These are phyloP conservation scores for Diaporthe citrichinensis DNA, from an alignment of 2,329 filamentous ascomycete species.

Conservation along the genomic window DNA sequence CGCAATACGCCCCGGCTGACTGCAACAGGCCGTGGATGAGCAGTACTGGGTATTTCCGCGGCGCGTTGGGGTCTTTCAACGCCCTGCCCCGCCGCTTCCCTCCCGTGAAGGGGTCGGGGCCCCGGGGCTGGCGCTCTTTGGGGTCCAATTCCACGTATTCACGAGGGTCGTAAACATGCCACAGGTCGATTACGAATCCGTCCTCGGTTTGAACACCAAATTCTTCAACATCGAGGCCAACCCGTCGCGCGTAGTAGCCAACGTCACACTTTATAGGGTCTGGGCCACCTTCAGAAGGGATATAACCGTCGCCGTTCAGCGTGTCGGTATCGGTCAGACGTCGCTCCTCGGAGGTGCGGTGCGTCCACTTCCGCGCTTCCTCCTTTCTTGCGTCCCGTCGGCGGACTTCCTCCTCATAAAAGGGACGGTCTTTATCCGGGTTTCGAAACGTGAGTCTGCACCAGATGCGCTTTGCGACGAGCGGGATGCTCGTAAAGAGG, in stretches of 20 bases:
- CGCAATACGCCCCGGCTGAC: constrained; percentile 88
- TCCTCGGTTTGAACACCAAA: constrained; percentile 93
- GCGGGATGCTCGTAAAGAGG: constrained; percentile 75
- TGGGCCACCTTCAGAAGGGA: constrained; percentile 83
- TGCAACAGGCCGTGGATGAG: constrained; percentile 92
- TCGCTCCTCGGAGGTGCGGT: constrained; percentile 53
- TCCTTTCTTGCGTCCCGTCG: constrained; percentile 70
- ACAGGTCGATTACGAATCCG: constrained; percentile 89
- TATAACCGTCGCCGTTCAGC: constrained; percentile 67
- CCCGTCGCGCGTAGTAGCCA: constrained; percentile 86
- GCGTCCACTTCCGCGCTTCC: constrained; percentile 75
- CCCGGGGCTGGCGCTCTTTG: constrained; percentile 66
- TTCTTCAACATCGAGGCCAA: constrained; percentile 87
- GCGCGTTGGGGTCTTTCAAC: constrained; percentile 54
- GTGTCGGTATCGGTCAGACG: constrained; percentile 59
- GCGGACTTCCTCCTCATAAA: constrained; percentile 79
- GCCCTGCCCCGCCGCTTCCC: constrained; percentile 51
- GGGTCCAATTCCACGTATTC: constrained; percentile 72
- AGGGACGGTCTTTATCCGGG: constrained; percentile 73
- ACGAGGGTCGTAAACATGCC: constrained; percentile 89
- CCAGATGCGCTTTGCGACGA: constrained; percentile 63
- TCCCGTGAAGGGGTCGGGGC: constrained; percentile 74
- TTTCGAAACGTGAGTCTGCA: constrained; percentile 71
- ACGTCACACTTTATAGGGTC: constrained; percentile 86
- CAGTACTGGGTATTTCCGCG: constrained; percentile 83